Evolutionary conservation across 352 stramenopile genomes (phyloP), one percentile per base, ranked within the genome.

Genomic region (Globisporangium splendens): DNA sequence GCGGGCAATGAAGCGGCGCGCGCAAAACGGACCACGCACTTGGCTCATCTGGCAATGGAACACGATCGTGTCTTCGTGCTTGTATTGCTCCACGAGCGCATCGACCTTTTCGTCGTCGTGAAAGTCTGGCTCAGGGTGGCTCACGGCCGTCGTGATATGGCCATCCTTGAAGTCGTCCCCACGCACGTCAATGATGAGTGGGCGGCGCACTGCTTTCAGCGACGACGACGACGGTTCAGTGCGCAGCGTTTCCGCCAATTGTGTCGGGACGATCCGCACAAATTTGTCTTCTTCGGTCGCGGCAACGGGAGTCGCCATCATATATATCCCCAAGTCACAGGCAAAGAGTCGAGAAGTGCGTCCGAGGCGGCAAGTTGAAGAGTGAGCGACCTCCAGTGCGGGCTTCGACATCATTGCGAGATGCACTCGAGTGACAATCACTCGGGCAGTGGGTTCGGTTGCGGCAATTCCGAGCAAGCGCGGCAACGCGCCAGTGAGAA

Each of bases 41-140:
- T 94, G 84, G 39, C 82, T 95, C 77, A 91, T 73, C 79, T 91
- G 90, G 71, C 85, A 95, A 69, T 95, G 85, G 61, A 95, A 93
- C 20, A 95, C 76, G 65, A 95, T 72, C 51, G 70, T 61, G 31
- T 81, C 65, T 46, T 83, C 66, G 51, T 77, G 56, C 56, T 85
- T 77, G 66, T 82, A 89, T 39, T 75, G 73, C 20, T 70, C 46
- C 42, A 95, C 78, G 24, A 95, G 66, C 38, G 73, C 76, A 54
- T 95, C 83, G 38, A 95, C 81, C 10, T 82, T 62, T 43, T 78
- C 72, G 63, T 95, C 78, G 58, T 95, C 81, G 60, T 86, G 75
- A 58, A 95, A 90, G 66, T 77, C 63, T 24, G 79, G 79, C 65
- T 89, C 79, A 0, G 83, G 80, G 39, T 91, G 67, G 64, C 92